Percentiles rank a stretch among this genome's conserved stretches.
Evolutionary conservation across 2,329 filamentous ascomycete genomes (phyloP).

Genomic region (Paraphoma chrysanthemicola): DNA sequence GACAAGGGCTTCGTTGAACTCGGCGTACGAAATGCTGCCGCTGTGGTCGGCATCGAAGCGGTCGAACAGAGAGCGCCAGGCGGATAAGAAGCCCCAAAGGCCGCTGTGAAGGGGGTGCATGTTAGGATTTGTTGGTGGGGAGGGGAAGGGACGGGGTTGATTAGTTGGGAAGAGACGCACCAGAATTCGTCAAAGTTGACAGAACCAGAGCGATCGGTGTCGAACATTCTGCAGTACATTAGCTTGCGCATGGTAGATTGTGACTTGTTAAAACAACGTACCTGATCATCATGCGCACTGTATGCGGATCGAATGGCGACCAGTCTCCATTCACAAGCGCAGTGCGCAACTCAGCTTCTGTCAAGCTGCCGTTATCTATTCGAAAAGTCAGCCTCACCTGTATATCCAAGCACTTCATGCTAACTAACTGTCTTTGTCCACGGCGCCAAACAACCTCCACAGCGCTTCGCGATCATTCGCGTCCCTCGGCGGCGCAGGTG

Average conservation of each 20-base stretch:
- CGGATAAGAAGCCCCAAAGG: conserved; percentile 92
- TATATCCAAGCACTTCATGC: neutral
- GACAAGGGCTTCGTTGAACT: conserved; percentile 89
- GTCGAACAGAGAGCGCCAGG: conserved; percentile 94
- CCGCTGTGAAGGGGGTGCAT: conserved; percentile 56
- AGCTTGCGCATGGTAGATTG: neutral
- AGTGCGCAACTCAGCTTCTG: conserved; percentile 83
- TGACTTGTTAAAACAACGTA: conserved; percentile 6
- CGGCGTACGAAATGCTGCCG: conserved; percentile 83
- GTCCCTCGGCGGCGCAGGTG: conserved; percentile 60
- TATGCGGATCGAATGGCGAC: conserved; percentile 90
- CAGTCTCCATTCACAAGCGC: conserved; percentile 97
- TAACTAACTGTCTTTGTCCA: conserved; percentile 78
- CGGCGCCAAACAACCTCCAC: conserved; percentile 84
- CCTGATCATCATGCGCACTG: conserved; percentile 96
- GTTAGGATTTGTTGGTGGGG: conserved; percentile 4
- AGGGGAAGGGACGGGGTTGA: neutral
- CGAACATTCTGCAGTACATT: conserved; percentile 76
- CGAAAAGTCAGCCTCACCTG: conserved; percentile 8
- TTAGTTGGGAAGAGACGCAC: conserved; percentile 33
- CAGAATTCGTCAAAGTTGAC: conserved; percentile 97
- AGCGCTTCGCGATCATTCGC: conserved; percentile 73
- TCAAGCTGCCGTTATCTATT: conserved; percentile 77
- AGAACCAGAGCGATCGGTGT: conserved; percentile 84
- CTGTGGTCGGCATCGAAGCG: conserved; percentile 88